Conservation (phyloP, 2,329 filamentous ascomycete genomes). For the Phyllosticta capitalensis region DNA sequence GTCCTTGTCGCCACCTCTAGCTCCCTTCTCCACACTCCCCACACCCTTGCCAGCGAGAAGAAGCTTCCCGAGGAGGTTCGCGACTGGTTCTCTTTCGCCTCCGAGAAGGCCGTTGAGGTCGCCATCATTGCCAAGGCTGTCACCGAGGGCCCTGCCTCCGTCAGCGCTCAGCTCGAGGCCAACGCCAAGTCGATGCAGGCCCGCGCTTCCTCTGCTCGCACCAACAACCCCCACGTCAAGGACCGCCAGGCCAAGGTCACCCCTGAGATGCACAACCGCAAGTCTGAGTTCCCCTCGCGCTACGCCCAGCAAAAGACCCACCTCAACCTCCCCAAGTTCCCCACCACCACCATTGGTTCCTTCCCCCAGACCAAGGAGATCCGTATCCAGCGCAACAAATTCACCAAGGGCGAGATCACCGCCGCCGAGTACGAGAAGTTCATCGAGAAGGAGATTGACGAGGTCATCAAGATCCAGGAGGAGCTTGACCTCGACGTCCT, state of each 20-base stretch:
- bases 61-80: constrained; percentile 87
- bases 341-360: constrained; percentile 97
- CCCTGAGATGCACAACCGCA: constrained; percentile 78
- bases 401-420: constrained; percentile 97
- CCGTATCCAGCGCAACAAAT: constrained; percentile 91
- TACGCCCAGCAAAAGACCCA: constrained; percentile 83
- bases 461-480: constrained; percentile 93
- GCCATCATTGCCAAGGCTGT: constrained; percentile 94
- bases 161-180: constrained; percentile 83
- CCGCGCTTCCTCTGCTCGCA: constrained; percentile 83
- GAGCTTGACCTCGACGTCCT: constrained; percentile 95
- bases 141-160: constrained; percentile 79
- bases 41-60: constrained; percentile 98
- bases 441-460: constrained; percentile 97
- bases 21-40: constrained; percentile 95
- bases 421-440: constrained; percentile 92
- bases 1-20: constrained; percentile 95
- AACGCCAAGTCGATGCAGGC: constrained; percentile 91
- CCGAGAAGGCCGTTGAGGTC: constrained; percentile 87
- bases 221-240: constrained; percentile 97
- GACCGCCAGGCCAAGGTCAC: constrained; percentile 86
- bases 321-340: constrained; percentile 92
- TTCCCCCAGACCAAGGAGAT: constrained; percentile 99
- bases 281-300: constrained; percentile 76
- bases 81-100: constrained; percentile 98